Conservation (phyloP, 2,329 filamentous ascomycete species). For the Stachybotrys echinatus region DNA sequence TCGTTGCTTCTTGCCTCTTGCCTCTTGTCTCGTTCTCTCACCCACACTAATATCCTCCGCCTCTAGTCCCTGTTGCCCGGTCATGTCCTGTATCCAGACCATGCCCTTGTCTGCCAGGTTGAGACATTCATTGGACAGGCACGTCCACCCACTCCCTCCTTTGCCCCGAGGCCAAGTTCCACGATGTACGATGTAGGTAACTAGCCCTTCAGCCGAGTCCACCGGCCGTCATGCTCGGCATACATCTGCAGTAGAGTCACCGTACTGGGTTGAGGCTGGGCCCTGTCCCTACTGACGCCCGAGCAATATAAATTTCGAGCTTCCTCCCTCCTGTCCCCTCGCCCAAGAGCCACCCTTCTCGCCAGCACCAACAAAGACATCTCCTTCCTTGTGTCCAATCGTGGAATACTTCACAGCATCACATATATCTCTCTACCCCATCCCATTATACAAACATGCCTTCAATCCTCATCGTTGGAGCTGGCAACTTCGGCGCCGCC, state of each 20-base stretch:
- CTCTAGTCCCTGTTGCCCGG: no score
- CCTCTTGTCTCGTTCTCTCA: background rate
- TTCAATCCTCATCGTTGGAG: slow-evolving; percentile 32
- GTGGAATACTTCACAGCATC: no score
- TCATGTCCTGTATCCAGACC: background rate
- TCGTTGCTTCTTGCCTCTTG: background rate
- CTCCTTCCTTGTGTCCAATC: no score
- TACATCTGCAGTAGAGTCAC: background rate
- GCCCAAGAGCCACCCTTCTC: no score
- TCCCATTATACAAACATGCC: no score
- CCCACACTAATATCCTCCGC: background rate
- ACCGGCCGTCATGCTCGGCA: background rate
- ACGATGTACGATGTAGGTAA: no score
- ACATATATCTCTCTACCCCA: background rate
- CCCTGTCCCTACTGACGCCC: background rate
- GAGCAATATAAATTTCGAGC: background rate
- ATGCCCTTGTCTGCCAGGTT: background rate
- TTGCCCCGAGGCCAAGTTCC: background rate
- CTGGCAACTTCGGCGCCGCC: slow-evolving; percentile 38
- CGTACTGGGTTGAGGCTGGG: background rate
- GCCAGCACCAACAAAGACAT: no score
- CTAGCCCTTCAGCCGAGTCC: background rate
- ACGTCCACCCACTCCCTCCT: background rate
- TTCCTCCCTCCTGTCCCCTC: background rate
- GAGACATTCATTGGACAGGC: background rate